Evolutionary conservation across 164 flowering plant genomes (phyloP).

Genomic region (Vitis amurensis): DNA sequence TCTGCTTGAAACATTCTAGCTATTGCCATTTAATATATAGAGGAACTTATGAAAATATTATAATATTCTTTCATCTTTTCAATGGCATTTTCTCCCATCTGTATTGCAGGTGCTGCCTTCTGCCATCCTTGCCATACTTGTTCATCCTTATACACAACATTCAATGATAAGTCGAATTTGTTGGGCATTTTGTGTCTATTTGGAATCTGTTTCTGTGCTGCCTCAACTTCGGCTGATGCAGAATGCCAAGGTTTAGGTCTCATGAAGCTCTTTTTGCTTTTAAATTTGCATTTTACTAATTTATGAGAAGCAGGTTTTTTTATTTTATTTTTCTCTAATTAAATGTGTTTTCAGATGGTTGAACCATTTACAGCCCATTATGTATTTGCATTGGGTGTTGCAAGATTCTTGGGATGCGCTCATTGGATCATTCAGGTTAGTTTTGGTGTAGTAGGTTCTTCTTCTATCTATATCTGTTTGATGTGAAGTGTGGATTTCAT

Average conservation of each 20-base stretch:
- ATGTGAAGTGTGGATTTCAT: neutral
- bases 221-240: constrained; percentile 91
- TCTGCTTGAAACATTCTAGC: too few species aligned
- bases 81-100: neutral
- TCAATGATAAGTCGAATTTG: constrained; percentile 24
- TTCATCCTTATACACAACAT: constrained; percentile 41
- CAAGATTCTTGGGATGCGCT: constrained; percentile 78
- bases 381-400: constrained; percentile 87
- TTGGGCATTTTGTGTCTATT: constrained; percentile 75
- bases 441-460: neutral
- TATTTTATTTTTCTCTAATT: too few species aligned
- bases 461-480: too few species aligned
- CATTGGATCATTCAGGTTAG: constrained; percentile 65
- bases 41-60: too few species aligned
- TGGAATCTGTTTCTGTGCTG: constrained; percentile 80
- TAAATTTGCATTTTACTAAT: neutral
- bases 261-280: too few species aligned
- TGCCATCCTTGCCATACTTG: constrained; percentile 46
- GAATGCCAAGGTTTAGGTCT: constrained; percentile 71
- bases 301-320: neutral
- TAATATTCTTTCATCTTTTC: neutral
- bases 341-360: constrained; percentile 57
- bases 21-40: too few species aligned
- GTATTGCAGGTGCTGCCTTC: constrained; percentile 49
- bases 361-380: constrained; percentile 92